Conservation (phyloP, 352 stramenopile genomes). For the Blastocystis hominis region DNA sequence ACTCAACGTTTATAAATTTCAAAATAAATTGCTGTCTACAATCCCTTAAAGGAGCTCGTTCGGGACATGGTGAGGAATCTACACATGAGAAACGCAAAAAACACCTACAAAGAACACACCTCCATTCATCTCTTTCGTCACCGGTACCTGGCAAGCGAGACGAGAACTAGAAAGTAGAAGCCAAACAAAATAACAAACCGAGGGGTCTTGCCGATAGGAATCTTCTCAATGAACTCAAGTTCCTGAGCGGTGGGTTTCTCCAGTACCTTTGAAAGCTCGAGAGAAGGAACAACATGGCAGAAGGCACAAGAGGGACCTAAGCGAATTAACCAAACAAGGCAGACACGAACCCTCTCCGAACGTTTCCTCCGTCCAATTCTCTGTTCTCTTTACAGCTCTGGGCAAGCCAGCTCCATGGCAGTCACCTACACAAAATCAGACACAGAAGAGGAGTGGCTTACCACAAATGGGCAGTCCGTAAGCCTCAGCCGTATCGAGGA, state of each 20-base stretch:
- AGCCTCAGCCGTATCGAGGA: constrained; percentile 36
- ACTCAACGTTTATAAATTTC: background rate
- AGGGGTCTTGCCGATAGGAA: constrained; percentile 41
- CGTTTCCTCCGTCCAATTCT: constrained; percentile 37
- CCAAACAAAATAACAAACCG: background rate
- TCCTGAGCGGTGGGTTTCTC: background rate
- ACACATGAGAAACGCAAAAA: background rate
- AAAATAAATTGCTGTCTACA: background rate
- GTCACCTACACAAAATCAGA: constrained; percentile 27
- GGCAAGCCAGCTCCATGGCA: constrained; percentile 42
- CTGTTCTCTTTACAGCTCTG: constrained; percentile 43
- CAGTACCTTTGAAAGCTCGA: constrained; percentile 8
- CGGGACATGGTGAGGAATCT: constrained; percentile 55
- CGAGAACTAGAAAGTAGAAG: constrained; percentile 16
- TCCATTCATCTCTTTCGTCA: constrained; percentile 48
- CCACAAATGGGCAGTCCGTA: constrained; percentile 43
- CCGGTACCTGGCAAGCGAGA: constrained; percentile 41
- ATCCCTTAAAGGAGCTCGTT: constrained; percentile 54
- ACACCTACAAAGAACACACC: constrained; percentile 38
- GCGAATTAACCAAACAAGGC: background rate
- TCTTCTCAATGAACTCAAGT: constrained; percentile 18
- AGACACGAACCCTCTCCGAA: constrained; percentile 22
- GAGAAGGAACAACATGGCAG: constrained; percentile 42
- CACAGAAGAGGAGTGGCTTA: background rate
- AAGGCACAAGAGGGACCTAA: constrained; percentile 53